These are phyloP conservation scores for Xanthoparmelia taractica DNA, from an alignment of 495 filamentous ascomycete species.

Conservation along the genomic window DNA sequence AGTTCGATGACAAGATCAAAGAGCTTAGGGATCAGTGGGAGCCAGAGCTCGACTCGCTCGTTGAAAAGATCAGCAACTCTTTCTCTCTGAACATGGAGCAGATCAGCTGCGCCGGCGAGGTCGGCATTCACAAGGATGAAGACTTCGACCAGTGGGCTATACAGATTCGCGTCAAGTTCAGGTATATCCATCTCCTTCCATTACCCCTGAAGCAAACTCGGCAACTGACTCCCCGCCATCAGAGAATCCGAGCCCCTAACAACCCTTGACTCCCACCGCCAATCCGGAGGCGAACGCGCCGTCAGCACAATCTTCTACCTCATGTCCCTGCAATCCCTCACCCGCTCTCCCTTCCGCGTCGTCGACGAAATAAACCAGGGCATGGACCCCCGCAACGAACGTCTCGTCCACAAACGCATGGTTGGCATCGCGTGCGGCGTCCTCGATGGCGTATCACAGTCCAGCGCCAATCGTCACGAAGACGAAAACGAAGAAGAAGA, in stretches of 20 bases:
- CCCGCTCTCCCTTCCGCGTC: conserved; percentile 94
- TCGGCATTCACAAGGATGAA: conserved; percentile 68
- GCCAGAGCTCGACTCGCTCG: conserved; percentile 68
- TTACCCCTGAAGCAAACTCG: neutral
- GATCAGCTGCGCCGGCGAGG: conserved; percentile 93
- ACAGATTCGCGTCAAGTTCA: conserved; percentile 89
- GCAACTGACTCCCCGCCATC: conserved; percentile 11
- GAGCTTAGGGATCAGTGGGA: conserved; percentile 64
- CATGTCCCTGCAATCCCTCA: conserved; percentile 92
- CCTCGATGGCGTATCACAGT: neutral
- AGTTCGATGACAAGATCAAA: conserved; percentile 48
- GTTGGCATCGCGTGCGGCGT: conserved; percentile 76
- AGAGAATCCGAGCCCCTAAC: conserved; percentile 78
- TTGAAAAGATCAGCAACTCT: conserved; percentile 75
- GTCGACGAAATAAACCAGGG: conserved; percentile 99
- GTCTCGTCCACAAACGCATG: conserved; percentile 94
- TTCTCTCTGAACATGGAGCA: conserved; percentile 86
- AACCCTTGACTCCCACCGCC: conserved; percentile 78
- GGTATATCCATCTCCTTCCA: conserved; percentile 41
- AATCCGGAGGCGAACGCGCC: conserved; percentile 92
- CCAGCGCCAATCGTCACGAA: neutral
- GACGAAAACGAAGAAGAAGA: conserved; percentile 23
- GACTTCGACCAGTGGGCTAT: conserved; percentile 93
- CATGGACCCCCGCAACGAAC: conserved; percentile 97
- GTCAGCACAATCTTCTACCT: conserved; percentile 99